A percentile compares a stretch with the other conserved stretches of the same genome.
These are phyloP conservation scores for Helicocarpus griseus DNA, from an alignment of 2,329 filamentous ascomycete species.

Conservation along the genomic window DNA sequence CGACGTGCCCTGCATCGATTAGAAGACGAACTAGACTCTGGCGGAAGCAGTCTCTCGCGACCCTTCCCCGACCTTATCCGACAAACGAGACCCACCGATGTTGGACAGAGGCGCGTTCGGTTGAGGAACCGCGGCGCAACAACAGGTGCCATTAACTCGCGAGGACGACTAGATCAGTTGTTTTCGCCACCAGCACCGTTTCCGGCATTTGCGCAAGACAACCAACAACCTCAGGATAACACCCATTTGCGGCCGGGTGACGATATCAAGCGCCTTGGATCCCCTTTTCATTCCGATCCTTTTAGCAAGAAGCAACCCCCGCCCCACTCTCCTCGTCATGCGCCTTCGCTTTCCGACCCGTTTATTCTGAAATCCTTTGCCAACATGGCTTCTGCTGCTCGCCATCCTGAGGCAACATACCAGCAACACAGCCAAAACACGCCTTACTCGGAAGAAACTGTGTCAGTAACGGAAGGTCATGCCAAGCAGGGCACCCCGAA, in stretches of 20 bases:
- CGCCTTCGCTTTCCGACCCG: conserved; percentile 35
- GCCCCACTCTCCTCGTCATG: conserved; percentile 28
- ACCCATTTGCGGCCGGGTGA: conserved; percentile 28
- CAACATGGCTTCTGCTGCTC: not conserved
- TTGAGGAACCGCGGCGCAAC: conserved; percentile 54
- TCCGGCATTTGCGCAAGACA: not conserved
- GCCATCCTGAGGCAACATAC: not conserved
- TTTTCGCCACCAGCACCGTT: conserved; percentile 41
- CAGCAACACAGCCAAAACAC: too few relatives aligned
- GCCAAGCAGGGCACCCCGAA: conserved; percentile 22
- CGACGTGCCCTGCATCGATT: conserved; percentile 48
- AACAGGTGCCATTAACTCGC: conserved; percentile 42
- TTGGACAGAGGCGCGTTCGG: conserved; percentile 47
- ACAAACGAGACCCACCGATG: conserved; percentile 33
- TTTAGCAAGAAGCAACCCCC: conserved; percentile 24
- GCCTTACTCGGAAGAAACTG: too few relatives aligned
- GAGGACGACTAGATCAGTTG: conserved; percentile 43
- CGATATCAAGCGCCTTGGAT: conserved; percentile 37
- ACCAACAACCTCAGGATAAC: conserved; percentile 9
- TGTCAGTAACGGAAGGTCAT: conserved; percentile 23
- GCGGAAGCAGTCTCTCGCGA: conserved; percentile 26
- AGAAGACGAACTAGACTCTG: conserved; percentile 41
- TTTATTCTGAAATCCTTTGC: conserved; percentile 20
- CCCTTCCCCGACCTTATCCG: conserved; percentile 28
- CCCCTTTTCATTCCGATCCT: conserved; percentile 36